Base-by-base conservation (phyloP, 495 filamentous ascomycete species). In the Entonaema liquescens region DNA sequence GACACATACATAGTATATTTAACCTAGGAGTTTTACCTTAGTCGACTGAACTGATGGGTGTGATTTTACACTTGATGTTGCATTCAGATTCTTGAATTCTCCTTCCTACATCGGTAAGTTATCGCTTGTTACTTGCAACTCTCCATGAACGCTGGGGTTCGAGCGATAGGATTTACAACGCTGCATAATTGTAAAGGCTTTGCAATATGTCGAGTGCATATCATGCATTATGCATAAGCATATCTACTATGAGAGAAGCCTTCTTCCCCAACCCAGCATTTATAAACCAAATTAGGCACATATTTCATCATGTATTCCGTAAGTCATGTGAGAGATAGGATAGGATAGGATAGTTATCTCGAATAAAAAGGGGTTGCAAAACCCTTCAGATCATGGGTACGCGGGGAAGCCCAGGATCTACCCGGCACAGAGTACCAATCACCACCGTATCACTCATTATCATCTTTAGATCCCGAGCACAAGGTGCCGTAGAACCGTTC, bases 211-310 rank as follows among this genome's bases (percentile, higher is more conserved):
- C n/a, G 33, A 64, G 33, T 56, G 50, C 60, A 56, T 65, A 47
- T 65, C 29, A 61, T 64, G 64, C 60, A 61, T 68, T 25, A 68
- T 68, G 70, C 65, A 47, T 65, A 29, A 26, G 1, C 60, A 58
- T 65, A 40, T 25, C 12, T 42, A 35, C 33, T 1, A 17, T 50
- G 5, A 38, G 50, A 17, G 53, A 13, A 50, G 9, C 4, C 23
- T 35, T 59, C 50, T 65, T 17, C 17, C 56, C 64, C 64, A 40
- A 72, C 60, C 65, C 64, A 64, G 54, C 44, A 47, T 49, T 62
- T 12, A 26, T 0, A 23, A 47, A 21, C 42, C 19, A 23, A 36
- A 36, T 40, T 33, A 33, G 31, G 31, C 31, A 40, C 21, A 67
- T 59, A 49, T 63, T 44, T 59, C 68, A 47, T 54, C 21, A 3